Evolutionary conservation across 2,329 filamentous ascomycete genomes (phyloP).

Genomic region (Incumbomyces delicatus): DNA sequence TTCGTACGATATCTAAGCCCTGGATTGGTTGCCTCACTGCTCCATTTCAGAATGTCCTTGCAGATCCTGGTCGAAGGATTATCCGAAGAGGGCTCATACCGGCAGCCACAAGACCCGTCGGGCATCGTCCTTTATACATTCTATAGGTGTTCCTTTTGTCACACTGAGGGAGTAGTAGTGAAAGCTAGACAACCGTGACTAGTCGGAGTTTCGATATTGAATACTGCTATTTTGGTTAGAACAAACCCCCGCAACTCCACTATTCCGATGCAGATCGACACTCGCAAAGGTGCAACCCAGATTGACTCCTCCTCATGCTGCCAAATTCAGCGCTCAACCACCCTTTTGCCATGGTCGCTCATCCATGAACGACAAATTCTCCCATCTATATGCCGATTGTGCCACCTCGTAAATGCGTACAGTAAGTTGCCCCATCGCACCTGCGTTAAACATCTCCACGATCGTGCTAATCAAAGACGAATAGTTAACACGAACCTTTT

Average conservation of each 20-base stretch:
- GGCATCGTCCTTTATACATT: constrained; percentile 5
- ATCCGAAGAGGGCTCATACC: too few species aligned
- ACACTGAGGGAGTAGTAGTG: neutral
- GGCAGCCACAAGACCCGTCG: too few species aligned
- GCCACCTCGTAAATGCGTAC: neutral
- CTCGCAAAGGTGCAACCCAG: neutral
- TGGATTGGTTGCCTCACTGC: too few species aligned
- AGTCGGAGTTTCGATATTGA: neutral
- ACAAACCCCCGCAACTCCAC: neutral
- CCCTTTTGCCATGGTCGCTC: neutral
- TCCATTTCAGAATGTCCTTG: too few species aligned
- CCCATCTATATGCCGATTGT: constrained; percentile 6
- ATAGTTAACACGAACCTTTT: neutral
- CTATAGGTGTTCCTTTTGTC: constrained; percentile 1
- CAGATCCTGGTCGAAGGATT: too few species aligned
- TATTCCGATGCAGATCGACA: constrained; percentile 1
- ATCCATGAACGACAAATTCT: neutral
- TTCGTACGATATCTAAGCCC: too few species aligned
- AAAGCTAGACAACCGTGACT: neutral
- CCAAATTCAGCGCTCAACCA: neutral
- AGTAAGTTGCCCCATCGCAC: neutral
- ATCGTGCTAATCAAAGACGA: neutral
- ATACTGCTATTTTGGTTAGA: too few species aligned
- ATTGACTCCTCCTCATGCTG: neutral
- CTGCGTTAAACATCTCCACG: neutral